These are phyloP conservation scores for Sporothrix luriei DNA, from an alignment of 2,329 filamentous ascomycete genomes.

Conservation along the genomic window DNA sequence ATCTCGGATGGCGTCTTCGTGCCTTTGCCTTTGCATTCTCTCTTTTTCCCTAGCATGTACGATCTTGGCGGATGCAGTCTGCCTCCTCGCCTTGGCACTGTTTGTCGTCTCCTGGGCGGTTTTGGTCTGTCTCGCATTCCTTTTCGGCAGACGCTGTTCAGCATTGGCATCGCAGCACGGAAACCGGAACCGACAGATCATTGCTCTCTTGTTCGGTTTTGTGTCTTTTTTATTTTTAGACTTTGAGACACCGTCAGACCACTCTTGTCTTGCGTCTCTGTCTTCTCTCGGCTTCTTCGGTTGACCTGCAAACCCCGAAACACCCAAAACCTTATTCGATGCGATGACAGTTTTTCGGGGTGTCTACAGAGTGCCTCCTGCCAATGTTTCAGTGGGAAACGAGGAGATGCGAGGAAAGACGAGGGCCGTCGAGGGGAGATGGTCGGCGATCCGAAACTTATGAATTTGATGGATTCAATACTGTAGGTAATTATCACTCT, in stretches of 20 bases:
- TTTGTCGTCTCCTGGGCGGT: slow-evolving; percentile 19
- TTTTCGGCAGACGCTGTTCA: not conserved
- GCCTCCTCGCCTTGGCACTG: slow-evolving; percentile 25
- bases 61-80: not conserved
- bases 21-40: not conserved
- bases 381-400: slow-evolving; percentile 9
- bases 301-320: not conserved
- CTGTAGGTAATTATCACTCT: too few species aligned
- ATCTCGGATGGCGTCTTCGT: not conserved
- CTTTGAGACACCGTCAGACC: not conserved
- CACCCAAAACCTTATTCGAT: slow-evolving; percentile 5
- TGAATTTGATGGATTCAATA: not conserved
- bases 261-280: not conserved
- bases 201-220: not conserved
- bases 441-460: slow-evolving; percentile 18
- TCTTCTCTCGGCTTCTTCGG: slow-evolving; percentile 11
- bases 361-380: not conserved
- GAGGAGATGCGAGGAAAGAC: not conserved
- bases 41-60: not conserved
- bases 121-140: not conserved
- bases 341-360: not conserved
- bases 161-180: not conserved
- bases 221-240: not conserved
- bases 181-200: not conserved
- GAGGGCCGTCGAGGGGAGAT: too few species aligned